Conservation (phyloP, 805 yeast genomes). For the Yamadazyma takamatsuzukensis region DNA sequence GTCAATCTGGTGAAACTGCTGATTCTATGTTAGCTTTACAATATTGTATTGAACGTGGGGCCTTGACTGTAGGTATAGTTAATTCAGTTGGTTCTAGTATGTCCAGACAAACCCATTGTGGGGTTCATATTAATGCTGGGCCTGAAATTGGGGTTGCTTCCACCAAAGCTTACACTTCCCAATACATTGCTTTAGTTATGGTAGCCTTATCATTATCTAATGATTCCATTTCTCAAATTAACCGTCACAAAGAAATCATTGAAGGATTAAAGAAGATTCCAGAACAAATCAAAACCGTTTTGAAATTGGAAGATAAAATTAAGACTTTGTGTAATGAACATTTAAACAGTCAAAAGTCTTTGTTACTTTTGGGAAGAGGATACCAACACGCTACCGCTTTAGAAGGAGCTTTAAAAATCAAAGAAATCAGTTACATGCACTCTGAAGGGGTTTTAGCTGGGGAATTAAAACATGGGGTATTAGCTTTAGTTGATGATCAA, state of each 20-base stretch:
- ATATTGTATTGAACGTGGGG: slow-evolving; percentile 95
- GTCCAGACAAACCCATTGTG: slow-evolving; percentile 97
- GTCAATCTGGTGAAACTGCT: slow-evolving; percentile 99
- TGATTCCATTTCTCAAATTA: slow-evolving; percentile 73
- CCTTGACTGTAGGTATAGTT: slow-evolving; percentile 95
- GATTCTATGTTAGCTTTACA: slow-evolving; percentile 94
- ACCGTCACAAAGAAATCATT: slow-evolving; percentile 81
- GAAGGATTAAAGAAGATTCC: slow-evolving; percentile 83
- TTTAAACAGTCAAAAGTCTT: slow-evolving; percentile 78
- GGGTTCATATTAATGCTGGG: slow-evolving; percentile 99
- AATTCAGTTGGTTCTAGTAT: slow-evolving; percentile 96
- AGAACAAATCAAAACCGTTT: slow-evolving; percentile 74
- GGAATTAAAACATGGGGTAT: slow-evolving; percentile 96
- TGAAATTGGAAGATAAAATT: slow-evolving; percentile 69
- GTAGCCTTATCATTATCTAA: slow-evolving; percentile 92
- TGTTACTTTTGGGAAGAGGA: slow-evolving; percentile 93
- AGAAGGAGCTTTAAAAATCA: slow-evolving; percentile 97
- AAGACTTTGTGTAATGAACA: slow-evolving; percentile 69
- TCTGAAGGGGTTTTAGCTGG: slow-evolving; percentile 99
- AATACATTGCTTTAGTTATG: slow-evolving; percentile 95
- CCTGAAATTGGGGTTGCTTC: slow-evolving; percentile 99
- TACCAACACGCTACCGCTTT: slow-evolving; percentile 95
- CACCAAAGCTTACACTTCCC: slow-evolving; percentile 98
- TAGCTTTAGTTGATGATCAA: slow-evolving; percentile 91
- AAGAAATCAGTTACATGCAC: slow-evolving; percentile 98